Conservation (phyloP, 148 eudicot species). For the Rhododendron henanense region DNA sequence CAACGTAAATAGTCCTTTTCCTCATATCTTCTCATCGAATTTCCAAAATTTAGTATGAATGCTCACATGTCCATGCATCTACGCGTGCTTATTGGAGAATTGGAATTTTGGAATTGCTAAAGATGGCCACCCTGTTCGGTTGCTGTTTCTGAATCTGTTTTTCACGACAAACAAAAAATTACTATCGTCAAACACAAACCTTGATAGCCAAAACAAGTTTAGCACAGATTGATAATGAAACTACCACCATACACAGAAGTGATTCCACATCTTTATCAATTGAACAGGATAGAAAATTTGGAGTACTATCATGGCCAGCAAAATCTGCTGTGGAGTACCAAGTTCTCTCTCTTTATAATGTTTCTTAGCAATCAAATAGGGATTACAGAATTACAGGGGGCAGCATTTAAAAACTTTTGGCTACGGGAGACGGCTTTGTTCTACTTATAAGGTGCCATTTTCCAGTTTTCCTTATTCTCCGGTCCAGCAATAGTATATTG, state of each 20-base stretch:
- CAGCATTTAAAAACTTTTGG: background rate
- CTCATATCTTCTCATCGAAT: background rate
- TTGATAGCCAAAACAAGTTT: background rate
- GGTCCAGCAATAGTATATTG: background rate
- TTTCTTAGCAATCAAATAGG: background rate
- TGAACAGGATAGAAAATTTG: background rate
- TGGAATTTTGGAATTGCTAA: background rate
- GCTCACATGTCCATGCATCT: background rate
- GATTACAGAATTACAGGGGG: background rate
- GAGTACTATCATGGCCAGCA: background rate
- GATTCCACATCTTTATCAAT: background rate
- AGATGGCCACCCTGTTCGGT: background rate
- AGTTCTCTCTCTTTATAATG: background rate
- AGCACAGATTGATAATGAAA: background rate
- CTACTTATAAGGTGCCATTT: background rate
- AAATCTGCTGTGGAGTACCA: background rate
- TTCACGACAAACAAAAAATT: background rate
- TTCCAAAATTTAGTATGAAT: background rate
- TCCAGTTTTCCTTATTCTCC: background rate
- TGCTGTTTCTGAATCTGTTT: background rate
- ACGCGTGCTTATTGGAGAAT: background rate
- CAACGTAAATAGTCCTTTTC: conserved; percentile 39
- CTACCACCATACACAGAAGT: background rate
- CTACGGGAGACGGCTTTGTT: background rate
- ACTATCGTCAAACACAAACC: background rate